Evolutionary conservation across 1,284 basidiomycete genomes (phyloP), one percentile per base, ranked within the genome.

Genomic region (Fomitopsis palustris): DNA sequence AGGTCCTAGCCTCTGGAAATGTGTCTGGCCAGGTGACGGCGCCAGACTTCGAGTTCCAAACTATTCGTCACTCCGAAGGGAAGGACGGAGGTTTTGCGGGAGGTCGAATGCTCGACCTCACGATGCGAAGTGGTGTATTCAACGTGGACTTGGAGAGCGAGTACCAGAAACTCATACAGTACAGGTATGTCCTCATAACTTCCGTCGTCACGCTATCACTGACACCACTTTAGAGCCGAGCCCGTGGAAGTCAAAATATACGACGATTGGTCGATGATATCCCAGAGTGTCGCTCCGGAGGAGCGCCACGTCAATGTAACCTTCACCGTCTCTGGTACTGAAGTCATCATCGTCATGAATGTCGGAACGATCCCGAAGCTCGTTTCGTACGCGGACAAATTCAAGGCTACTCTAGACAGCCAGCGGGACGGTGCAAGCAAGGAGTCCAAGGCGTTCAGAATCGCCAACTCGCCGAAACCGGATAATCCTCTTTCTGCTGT

Each of bases 401-500:
- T 93, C 73, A 81, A 81, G 62, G 78, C 81, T 35, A 90, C 91
- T 65, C 75, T 94, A 47, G 84, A 88, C 49, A 78, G 81, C 2
- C 93, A 95, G 69, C 79, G 84, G 62, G 81, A 89, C 69, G 86
- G 88, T 35, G 87, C 90, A 31, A 83, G 86, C 69, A 81, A 86
- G 60, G 88, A 88, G 74, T 88, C 90, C 1, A 79, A 82, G 59
- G 83, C 87, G 1, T 92, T 91, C 78, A 79, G 88, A 21, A 78
- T 82, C 16, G 83, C 85, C 21, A 82, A 82, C 37, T 76, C 80
- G 7, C 84, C 88, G 4, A 86, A 83, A 66, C 88, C 89, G 5
- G 86, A 87, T 63, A 90, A 90, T 69, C 82, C 91, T 4, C 78
- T 93, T 3, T 92, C 92, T 1, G 85, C 90, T 9, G 89, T 95